Evolutionary conservation across 176 grass and related monocot genomes (phyloP).

Genomic region (Raddia distichophylla): DNA sequence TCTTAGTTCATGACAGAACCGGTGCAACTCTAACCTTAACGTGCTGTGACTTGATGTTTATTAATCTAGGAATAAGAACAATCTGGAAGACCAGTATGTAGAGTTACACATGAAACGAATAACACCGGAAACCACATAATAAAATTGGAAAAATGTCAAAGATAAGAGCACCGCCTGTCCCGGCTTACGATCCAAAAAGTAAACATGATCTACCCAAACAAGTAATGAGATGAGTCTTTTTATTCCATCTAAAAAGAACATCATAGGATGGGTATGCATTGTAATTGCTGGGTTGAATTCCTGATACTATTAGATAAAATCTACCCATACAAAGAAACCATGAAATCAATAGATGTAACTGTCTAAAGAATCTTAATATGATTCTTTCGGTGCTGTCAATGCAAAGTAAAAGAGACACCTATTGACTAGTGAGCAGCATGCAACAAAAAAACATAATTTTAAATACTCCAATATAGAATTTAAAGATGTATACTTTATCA

Average conservation of each 20-base stretch:
- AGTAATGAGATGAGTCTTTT: neutral
- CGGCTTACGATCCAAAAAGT: neutral
- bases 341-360: slow-evolving; percentile 5
- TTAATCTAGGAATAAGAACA: neutral
- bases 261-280: neutral
- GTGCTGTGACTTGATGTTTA: neutral
- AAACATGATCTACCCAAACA: neutral
- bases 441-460: neutral
- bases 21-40: neutral
- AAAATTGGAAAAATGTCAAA: neutral
- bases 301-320: neutral
- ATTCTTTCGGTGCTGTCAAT: neutral
- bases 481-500: neutral
- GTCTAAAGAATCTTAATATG: neutral
- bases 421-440: neutral
- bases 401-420: neutral
- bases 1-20: neutral
- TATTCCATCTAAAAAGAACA: neutral
- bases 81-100: neutral
- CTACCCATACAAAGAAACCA: neutral
- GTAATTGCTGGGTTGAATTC: neutral
- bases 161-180: neutral
- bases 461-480: neutral
- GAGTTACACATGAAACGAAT: neutral
- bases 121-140: neutral